Percentiles rank a stretch among this genome's conserved stretches.
phyloP scores from a whole-genome alignment of 805 yeast genomes.

The Pichia membranifaciens region DNA sequence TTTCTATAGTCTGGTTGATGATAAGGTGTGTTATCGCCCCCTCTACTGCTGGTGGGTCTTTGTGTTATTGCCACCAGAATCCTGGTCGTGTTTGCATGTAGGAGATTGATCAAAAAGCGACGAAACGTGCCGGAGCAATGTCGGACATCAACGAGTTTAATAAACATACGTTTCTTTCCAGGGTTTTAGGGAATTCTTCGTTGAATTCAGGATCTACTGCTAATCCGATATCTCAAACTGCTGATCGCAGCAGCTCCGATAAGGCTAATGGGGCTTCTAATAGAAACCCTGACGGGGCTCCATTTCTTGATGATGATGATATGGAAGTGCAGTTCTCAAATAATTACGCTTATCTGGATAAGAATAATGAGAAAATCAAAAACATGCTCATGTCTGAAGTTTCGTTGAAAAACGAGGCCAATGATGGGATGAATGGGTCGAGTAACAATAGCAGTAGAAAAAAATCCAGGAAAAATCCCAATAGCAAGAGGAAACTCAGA shows the following conservation, averaged over 20 bases:
- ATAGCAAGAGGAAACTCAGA: conserved; percentile 16
- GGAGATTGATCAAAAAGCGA: no score
- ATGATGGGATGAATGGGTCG: background rate
- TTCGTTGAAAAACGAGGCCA: background rate
- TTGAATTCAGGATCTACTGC: background rate
- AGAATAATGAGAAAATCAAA: conserved; percentile 11
- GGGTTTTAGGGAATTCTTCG: conserved; percentile 38
- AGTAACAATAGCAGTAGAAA: background rate
- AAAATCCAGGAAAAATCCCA: no score
- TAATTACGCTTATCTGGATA: conserved; percentile 17
- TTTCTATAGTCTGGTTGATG: no score
- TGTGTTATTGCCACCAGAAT: no score
- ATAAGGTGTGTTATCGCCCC: no score
- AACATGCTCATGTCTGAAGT: conserved; percentile 7
- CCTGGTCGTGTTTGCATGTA: no score
- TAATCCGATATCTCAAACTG: background rate
- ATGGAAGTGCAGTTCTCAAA: conserved; percentile 23
- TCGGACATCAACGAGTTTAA: conserved; percentile 5
- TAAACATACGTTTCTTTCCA: conserved; percentile 53
- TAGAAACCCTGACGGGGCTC: conserved; percentile 19
- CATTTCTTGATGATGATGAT: conserved; percentile 28
- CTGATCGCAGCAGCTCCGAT: background rate
- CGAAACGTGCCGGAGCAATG: background rate
- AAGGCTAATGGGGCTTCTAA: conserved; percentile 23
- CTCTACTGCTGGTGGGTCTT: no score